A percentile compares a stretch with the other conserved stretches of the same genome.
Evolutionary conservation across 1,284 basidiomycete species (phyloP).

Genomic region (Ustilago curta): DNA sequence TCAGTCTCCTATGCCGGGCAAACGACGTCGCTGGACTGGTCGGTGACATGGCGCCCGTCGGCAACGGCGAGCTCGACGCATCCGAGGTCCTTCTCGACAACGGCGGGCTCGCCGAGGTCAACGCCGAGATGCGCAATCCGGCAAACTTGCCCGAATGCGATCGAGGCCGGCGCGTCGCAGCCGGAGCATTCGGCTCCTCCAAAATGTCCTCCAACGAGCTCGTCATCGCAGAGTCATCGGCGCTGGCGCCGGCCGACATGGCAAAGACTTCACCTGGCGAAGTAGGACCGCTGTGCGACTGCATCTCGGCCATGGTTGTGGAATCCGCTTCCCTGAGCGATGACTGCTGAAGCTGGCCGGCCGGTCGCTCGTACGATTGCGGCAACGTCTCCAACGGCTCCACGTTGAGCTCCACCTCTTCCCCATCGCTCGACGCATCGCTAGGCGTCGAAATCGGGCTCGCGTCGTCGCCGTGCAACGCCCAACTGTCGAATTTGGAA

Average conservation of each 20-base stretch:
- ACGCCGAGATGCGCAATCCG: conserved; percentile 40
- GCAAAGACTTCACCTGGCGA: conserved; percentile 23
- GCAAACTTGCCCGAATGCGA: conserved; percentile 51
- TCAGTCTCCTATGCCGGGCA: conserved; percentile 42
- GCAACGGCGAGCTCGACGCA: conserved; percentile 31
- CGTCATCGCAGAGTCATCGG: conserved; percentile 18
- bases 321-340: conserved; percentile 19
- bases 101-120: conserved; percentile 20
- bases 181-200: conserved; percentile 25
- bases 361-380: conserved; percentile 33
- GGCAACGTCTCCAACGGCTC: conserved; percentile 34
- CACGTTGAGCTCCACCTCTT: conserved; percentile 25
- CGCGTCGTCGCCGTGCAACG: conserved; percentile 19
- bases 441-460: conserved; percentile 26
- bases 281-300: neutral
- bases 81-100: conserved; percentile 29
- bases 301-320: neutral
- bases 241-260: conserved; percentile 10
- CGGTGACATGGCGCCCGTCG: conserved; percentile 42
- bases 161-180: conserved; percentile 14
- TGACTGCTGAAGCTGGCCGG: conserved; percentile 24
- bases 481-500: conserved; percentile 49
- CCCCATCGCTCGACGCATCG: conserved; percentile 23
- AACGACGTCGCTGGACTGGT: conserved; percentile 28
- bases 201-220: conserved; percentile 44